Conservation (phyloP, 2,329 filamentous ascomycete genomes). For the Ramularia endophylla region DNA sequence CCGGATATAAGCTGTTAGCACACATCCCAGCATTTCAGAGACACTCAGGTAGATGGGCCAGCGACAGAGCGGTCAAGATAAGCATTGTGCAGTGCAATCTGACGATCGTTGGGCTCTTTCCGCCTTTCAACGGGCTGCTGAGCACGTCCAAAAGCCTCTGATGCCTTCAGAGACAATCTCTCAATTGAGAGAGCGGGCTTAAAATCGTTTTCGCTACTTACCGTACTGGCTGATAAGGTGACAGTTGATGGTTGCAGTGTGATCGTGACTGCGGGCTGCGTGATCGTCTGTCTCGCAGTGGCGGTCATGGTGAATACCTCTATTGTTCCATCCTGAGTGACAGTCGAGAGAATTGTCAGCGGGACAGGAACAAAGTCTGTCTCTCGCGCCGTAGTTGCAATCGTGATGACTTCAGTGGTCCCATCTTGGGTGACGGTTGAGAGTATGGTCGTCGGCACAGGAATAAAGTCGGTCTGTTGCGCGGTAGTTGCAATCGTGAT, state of each 20-base stretch:
- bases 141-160: no score
- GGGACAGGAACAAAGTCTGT: background rate
- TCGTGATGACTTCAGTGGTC: constrained; percentile 1
- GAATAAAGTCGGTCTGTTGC: background rate
- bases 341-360: background rate
- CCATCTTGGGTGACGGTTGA: background rate
- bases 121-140: no score
- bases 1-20: no score
- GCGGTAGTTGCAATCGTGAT: no score
- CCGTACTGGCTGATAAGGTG: background rate
- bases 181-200: no score
- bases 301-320: no score
- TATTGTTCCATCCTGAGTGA: background rate
- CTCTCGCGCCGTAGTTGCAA: background rate
- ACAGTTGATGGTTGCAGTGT: no score
- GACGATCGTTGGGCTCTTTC: background rate
- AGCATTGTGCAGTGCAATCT: background rate
- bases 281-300: background rate
- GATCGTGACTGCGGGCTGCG: no score
- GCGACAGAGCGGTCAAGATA: background rate
- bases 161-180: no score
- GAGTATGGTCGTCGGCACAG: constrained; percentile 1
- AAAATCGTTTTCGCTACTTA: background rate
- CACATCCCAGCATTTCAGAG: no score
- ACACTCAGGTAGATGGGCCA: no score